Base-by-base conservation (phyloP, 164 flowering plant species). In the Aristolochia contorta region DNA sequence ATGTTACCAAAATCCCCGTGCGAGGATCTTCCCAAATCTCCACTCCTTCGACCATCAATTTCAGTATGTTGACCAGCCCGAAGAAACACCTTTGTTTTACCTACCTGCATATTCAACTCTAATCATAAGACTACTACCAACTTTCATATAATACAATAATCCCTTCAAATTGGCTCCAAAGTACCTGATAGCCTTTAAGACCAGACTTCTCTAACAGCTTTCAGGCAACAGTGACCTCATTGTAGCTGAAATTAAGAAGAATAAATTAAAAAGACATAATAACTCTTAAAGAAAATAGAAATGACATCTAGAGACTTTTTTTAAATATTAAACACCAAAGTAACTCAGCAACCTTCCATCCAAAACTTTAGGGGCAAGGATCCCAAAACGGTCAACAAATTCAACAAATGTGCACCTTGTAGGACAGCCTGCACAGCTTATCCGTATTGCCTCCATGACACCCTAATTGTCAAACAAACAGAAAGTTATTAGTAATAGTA, bases 61-160 rank as follows among this genome's bases (percentile, higher is more conserved):
- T 88, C 95, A 19, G 99, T 96, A 97, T 90, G 85, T 75, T 93
- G 99, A 53, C 99, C 99, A 65, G 97, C 97, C 73, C 99, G 79
- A 63, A 93, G 91, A 67, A 93, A 93, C 41, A 93, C 88, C 74
- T 93, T 93, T 53, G 96, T 93, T 61, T 93, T 93, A 60, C 99
- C 99, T 69, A 93, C 80, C 99, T 93, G 78, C 82, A 82, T 52
- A 25, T 53, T 37, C 23, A 61, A 37, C 58, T 43, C 5, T 46
- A 56, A 25, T 43, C 41, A 30, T 43, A 30, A 47, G 30, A 41
- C 30, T 48, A 16, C 16, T 58, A 46, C 13, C n/a, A 33, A 33
- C 15, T 33, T 16, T 16, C 27, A 23, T n/a, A 60, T 22, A 47
- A 13, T 22, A 23, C 56, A 52, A 14, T 14, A 52, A 22, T 37